phyloP scores from a whole-genome alignment of 495 filamentous ascomycete genomes.

The Penicillium turbatum region DNA sequence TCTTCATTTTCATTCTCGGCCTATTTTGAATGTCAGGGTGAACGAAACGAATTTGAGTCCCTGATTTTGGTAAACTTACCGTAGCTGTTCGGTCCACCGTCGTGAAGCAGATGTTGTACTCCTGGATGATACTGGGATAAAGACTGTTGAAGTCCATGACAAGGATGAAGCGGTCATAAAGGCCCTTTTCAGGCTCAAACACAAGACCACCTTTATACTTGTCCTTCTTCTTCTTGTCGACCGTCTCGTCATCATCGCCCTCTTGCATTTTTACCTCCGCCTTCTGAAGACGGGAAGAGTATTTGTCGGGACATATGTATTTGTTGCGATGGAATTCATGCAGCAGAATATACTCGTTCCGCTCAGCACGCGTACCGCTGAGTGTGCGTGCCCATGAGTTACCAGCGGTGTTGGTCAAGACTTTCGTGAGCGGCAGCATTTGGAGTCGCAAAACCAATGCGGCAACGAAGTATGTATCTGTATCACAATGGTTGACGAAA shows the following conservation, averaged over 20 bases:
- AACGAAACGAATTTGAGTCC: background rate
- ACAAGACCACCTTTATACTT: conserved; percentile 98
- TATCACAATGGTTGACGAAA: conserved; percentile 85
- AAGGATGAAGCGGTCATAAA: conserved; percentile 94
- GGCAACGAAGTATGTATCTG: conserved; percentile 93
- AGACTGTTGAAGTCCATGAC: conserved; percentile 99
- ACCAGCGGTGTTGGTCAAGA: conserved; percentile 92
- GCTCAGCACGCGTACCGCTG: conserved; percentile 91
- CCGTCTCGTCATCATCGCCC: conserved; percentile 66
- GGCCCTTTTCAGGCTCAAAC: conserved; percentile 93
- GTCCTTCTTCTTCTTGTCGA: conserved; percentile 97
- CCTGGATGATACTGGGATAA: conserved; percentile 98
- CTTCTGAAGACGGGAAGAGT: conserved; percentile 63
- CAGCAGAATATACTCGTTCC: conserved; percentile 98
- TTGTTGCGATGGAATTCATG: conserved; percentile 95
- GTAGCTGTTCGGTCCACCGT: conserved; percentile 74
- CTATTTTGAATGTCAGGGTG: conserved; percentile 36
- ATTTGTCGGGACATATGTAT: conserved; percentile 96
- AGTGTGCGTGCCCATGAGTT: conserved; percentile 98
- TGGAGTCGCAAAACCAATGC: conserved; percentile 83
- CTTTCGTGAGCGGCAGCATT: conserved; percentile 89
- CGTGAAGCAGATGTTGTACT: conserved; percentile 99
- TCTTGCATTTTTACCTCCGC: conserved; percentile 58
- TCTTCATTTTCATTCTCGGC: conserved; percentile 72
- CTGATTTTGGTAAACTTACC: conserved; percentile 36